Evolutionary conservation across 2,329 filamentous ascomycete species (phyloP).

Genomic region (Bipolaris cookei): DNA sequence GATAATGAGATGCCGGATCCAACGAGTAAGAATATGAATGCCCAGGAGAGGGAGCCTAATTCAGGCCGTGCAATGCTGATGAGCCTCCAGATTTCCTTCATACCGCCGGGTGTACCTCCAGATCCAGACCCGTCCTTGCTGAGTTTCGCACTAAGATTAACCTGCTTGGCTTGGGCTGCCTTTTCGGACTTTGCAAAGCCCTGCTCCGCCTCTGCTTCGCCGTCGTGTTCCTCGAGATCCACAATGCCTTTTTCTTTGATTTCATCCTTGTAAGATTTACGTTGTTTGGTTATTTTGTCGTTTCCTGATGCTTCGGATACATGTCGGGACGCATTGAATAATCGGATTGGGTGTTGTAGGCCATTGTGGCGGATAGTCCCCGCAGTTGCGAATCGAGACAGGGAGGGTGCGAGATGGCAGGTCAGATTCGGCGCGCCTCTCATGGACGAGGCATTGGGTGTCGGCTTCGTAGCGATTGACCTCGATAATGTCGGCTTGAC

Average conservation of each 20-base stretch:
- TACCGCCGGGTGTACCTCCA: conserved; percentile 61
- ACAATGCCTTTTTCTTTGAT: conserved; percentile 47
- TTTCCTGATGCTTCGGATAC: conserved; percentile 35
- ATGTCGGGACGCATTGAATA: conserved; percentile 38
- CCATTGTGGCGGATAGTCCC: conserved; percentile 36
- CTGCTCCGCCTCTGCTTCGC: conserved; percentile 63
- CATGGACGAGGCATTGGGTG: background rate
- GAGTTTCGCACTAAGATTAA: conserved; percentile 86
- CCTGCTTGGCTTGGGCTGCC: conserved; percentile 82
- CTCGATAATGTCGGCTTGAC: conserved; percentile 25
- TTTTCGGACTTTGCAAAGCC: conserved; percentile 79
- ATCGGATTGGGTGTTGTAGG: conserved; percentile 32
- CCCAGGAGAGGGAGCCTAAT: conserved; percentile 75
- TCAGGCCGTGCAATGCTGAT: conserved; percentile 90
- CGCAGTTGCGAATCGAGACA: conserved; percentile 23
- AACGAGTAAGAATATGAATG: conserved; percentile 83
- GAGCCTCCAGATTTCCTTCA: conserved; percentile 79
- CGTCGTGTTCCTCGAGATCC: conserved; percentile 49
- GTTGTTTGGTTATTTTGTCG: conserved; percentile 22
- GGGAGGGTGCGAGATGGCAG: conserved; percentile 20
- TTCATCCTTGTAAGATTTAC: conserved; percentile 49
- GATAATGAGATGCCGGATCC: conserved; percentile 95
- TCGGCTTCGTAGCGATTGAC: conserved; percentile 23
- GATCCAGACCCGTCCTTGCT: conserved; percentile 73
- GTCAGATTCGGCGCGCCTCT: conserved; percentile 10